phyloP scores from a whole-genome alignment of 257 asterid genomes.

The Craterostigma plantagineum region DNA sequence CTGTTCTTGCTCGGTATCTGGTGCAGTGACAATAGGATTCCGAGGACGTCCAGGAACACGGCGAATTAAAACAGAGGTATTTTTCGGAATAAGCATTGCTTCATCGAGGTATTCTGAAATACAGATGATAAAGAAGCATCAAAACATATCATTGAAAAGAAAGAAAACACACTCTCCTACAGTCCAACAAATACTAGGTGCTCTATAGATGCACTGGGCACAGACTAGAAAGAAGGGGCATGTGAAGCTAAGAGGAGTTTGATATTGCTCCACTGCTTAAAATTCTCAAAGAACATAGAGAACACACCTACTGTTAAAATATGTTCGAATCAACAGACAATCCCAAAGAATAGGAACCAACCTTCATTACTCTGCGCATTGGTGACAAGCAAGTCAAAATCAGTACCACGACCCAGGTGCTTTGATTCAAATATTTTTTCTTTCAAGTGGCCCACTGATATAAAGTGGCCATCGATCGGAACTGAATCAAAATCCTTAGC shows the following conservation, averaged over 20 bases:
- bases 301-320: too few species aligned
- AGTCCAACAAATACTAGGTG: too few species aligned
- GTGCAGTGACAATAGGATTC: constrained; percentile 78
- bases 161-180: too few species aligned
- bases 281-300: too few species aligned
- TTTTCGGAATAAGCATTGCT: constrained; percentile 74
- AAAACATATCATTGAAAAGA: too few species aligned
- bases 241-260: too few species aligned
- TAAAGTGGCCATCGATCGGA: constrained; percentile 65
- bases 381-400: constrained; percentile 93
- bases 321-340: too few species aligned
- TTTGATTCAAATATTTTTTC: constrained; percentile 91
- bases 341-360: constrained; percentile 37
- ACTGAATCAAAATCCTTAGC: constrained; percentile 79
- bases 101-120: constrained; percentile 93
- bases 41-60: constrained; percentile 97
- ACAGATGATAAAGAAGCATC: constrained; percentile 26
- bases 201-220: too few species aligned
- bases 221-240: too few species aligned
- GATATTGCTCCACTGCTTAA: too few species aligned
- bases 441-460: constrained; percentile 83
- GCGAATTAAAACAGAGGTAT: constrained; percentile 86
- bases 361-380: constrained; percentile 97
- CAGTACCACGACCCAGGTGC: constrained; percentile 94
- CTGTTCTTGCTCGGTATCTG: constrained; percentile 57